Evolutionary conservation across 176 grass and related monocot species (phyloP).

Genomic region (Miscanthus lutarioriparius): DNA sequence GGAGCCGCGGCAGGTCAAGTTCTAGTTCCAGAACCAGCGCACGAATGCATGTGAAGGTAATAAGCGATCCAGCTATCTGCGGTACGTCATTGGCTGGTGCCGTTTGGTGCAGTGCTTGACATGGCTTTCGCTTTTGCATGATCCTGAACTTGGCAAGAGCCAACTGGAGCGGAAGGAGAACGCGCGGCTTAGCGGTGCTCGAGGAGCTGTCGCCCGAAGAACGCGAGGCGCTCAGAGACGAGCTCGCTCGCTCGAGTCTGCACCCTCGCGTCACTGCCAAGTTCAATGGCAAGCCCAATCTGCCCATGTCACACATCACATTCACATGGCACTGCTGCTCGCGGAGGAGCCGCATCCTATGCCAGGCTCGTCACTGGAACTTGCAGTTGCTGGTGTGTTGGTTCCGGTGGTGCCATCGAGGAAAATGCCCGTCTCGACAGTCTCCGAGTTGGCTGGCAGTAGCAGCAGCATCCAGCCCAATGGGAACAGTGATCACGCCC

Average conservation of each 20-base stretch:
- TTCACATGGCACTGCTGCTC: not conserved
- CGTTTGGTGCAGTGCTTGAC: conserved; percentile 7
- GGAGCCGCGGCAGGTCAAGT: conserved; percentile 82
- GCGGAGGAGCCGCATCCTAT: conserved; percentile 1
- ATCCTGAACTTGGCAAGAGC: conserved; percentile 38
- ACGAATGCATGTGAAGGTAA: conserved; percentile 83
- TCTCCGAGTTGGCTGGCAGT: conserved; percentile 46
- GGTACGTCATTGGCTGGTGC: not conserved
- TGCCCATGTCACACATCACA: too few species aligned
- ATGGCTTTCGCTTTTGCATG: conserved; percentile 1
- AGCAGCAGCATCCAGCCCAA: conserved; percentile 39
- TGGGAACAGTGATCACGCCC: conserved; percentile 53
- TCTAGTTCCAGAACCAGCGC: conserved; percentile 96
- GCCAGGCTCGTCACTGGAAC: conserved; percentile 54
- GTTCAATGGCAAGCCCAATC: conserved; percentile 70
- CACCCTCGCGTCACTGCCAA: conserved; percentile 60
- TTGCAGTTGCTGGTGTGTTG: conserved; percentile 42
- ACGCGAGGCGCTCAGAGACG: conserved; percentile 70
- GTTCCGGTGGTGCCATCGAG: conserved; percentile 4
- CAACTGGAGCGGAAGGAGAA: conserved; percentile 73
- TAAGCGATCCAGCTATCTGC: not conserved
- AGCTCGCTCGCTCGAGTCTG: conserved; percentile 75
- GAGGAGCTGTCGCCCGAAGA: conserved; percentile 64
- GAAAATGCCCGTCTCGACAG: conserved; percentile 31
- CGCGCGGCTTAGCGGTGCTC: conserved; percentile 50